A percentile compares a stretch with the other conserved stretches of the same genome.
Evolutionary conservation across 371 early-diverging fungal species (phyloP).

Genomic region (Mortierella sp.): DNA sequence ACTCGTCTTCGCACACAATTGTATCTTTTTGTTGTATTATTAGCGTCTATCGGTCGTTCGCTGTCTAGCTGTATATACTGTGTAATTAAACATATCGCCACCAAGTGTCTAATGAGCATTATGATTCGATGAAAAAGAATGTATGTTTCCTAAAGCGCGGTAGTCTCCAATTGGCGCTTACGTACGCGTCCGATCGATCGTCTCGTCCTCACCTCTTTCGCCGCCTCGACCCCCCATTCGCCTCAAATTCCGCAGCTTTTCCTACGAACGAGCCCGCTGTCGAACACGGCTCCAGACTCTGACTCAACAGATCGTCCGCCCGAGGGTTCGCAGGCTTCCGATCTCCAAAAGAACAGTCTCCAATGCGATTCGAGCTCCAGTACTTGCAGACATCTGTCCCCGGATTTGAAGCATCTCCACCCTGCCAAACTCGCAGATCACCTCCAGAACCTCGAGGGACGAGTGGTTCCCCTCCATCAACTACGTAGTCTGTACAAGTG

Average conservation of each 20-base stretch:
- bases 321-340: conserved; percentile 37
- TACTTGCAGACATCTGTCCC: conserved; percentile 64
- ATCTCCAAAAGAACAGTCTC: conserved; percentile 64
- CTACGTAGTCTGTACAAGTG: conserved; percentile 62
- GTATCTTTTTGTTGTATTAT: no score
- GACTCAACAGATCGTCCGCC: conserved; percentile 36
- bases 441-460: conserved; percentile 15
- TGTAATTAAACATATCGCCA: no score
- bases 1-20: no score
- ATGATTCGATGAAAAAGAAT: neutral
- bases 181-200: conserved; percentile 21
- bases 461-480: conserved; percentile 57
- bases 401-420: conserved; percentile 66
- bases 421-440: conserved; percentile 44
- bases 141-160: conserved; percentile 1
- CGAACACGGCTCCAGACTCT: conserved; percentile 47
- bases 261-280: conserved; percentile 32
- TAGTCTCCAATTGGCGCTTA: neutral
- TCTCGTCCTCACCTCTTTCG: conserved; percentile 36
- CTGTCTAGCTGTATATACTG: conserved; percentile 2
- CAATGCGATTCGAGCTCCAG: conserved; percentile 67
- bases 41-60: neutral
- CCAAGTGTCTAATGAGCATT: no score
- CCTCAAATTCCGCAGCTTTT: conserved; percentile 36
- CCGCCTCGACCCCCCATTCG: conserved; percentile 7